phyloP scores from a whole-genome alignment of 2,329 filamentous ascomycete genomes.

The Penicillium psychrosexuale region DNA sequence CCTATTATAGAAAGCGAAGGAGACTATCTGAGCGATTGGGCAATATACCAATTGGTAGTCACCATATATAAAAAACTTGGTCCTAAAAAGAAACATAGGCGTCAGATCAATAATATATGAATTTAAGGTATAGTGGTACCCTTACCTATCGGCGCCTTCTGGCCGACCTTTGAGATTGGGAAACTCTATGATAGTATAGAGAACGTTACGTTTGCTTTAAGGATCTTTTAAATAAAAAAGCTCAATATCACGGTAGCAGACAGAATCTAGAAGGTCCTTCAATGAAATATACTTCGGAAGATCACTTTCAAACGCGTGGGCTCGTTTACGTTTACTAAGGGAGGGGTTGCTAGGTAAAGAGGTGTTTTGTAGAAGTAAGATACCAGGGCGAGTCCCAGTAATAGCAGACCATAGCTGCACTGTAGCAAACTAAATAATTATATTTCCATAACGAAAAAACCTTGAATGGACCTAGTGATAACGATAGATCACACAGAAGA shows the following conservation, averaged over 20 bases:
- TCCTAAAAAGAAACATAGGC: conserved; percentile 17
- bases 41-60: conserved; percentile 31
- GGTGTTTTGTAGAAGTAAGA: conserved; percentile 23
- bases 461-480: conserved; percentile 26
- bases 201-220: conserved; percentile 23
- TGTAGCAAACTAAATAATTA: conserved; percentile 22
- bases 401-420: conserved; percentile 26
- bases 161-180: conserved; percentile 26
- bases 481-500: conserved; percentile 22
- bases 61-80: conserved; percentile 30
- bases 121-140: neutral
- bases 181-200: conserved; percentile 29
- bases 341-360: conserved; percentile 10
- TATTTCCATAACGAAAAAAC: conserved; percentile 22
- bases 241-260: conserved; percentile 27
- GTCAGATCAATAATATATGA: neutral
- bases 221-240: conserved; percentile 23
- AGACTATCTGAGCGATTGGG: conserved; percentile 25
- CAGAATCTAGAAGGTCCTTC: conserved; percentile 20
- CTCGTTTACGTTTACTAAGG: conserved; percentile 16
- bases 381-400: conserved; percentile 20
- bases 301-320: conserved; percentile 19
- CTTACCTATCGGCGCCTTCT: conserved; percentile 29
- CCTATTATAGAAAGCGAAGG: conserved; percentile 23
- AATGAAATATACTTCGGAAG: conserved; percentile 22